These are phyloP conservation scores for Aspergillus sp. DNA, from an alignment of 2,329 filamentous ascomycete genomes.

Conservation along the genomic window DNA sequence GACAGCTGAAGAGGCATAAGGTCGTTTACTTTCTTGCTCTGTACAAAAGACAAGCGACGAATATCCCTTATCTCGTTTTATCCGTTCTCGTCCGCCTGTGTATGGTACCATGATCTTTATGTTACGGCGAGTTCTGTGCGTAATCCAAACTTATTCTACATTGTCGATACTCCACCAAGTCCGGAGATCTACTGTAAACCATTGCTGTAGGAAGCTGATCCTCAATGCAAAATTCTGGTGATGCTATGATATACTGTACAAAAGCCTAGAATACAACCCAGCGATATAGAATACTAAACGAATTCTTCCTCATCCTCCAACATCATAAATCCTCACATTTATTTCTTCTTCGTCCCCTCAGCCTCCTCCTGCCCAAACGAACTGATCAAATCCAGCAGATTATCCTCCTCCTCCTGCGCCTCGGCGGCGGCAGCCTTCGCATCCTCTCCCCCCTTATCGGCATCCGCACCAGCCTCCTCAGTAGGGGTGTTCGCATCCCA, in stretches of 20 bases:
- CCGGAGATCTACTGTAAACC: neutral
- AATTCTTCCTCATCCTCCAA: neutral
- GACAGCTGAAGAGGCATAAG: constrained; percentile 20
- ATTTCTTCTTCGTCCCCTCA: constrained; percentile 36
- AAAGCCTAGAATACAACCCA: constrained; percentile 19
- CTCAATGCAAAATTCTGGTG: neutral
- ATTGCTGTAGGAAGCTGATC: neutral
- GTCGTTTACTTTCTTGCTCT: constrained; percentile 8
- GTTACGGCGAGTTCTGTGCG: constrained; percentile 14
- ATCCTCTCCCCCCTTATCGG: constrained; percentile 23
- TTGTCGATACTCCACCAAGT: neutral
- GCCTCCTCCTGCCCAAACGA: constrained; percentile 47
- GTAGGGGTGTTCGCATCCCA: constrained; percentile 64
- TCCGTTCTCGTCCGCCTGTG: constrained; percentile 3
- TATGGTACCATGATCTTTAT: constrained; percentile 15
- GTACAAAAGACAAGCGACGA: constrained; percentile 18
- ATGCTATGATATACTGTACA: constrained; percentile 13
- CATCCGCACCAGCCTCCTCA: constrained; percentile 27
- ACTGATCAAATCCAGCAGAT: constrained; percentile 58
- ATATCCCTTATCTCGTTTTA: constrained; percentile 2
- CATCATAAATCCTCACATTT: constrained; percentile 20
- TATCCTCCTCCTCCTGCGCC: constrained; percentile 51
- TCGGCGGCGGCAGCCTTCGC: constrained; percentile 39
- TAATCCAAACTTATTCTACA: constrained; percentile 12
- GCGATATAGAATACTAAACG: constrained; percentile 1